Base-by-base conservation (phyloP, 192 early-diverging fungal species). In the Backusella macrospora region DNA sequence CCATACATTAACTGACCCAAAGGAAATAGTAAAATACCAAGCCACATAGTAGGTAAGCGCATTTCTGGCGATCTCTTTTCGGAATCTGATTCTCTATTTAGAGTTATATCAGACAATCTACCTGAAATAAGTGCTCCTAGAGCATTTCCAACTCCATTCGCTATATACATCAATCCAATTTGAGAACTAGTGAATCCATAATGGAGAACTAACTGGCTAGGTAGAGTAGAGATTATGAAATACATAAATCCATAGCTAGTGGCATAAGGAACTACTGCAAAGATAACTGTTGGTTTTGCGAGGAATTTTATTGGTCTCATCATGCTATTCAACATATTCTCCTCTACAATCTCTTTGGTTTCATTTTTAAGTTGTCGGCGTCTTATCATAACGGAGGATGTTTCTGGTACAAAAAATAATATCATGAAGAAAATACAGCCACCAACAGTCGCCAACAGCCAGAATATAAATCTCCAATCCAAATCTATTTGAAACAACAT, bases 401-500 rank as follows among this genome's bases (percentile, higher is more conserved):
- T 92, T 64, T 92, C 90, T 16, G 90, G 90, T 64, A 90, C 40
- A 26, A 87, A 84, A 74, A 90, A 85, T n/a, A 85, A 47, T 6
- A 83, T 83, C 8, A 85, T 48, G 8, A 88, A 52, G 45, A 86
- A 52, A 65, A 89, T 78, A 9, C 85, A 26, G 6, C 84, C 86
- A 46, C 84, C 84, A 75, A 87, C 77, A 23, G 82, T 84, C 0
- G 83, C 52, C 29, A 90, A 75, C 14, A 85, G 47, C 88, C 90
- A 90, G 70, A 92, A 92, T 44, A 87, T 81, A 65, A 62, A 78
- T 21, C 75, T 64, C 79, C 81, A 85, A 5, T 67, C 49, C 6
- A 78, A 14, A 45, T 62, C 76, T 77, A 39, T 21, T 14, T 26
- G 5, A 47, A 29, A 18, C 9, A 12, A 34, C 8, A 18, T 62